These are phyloP conservation scores for Raffaelea ambrosiae DNA, from an alignment of 2,329 filamentous ascomycete species.

Conservation along the genomic window DNA sequence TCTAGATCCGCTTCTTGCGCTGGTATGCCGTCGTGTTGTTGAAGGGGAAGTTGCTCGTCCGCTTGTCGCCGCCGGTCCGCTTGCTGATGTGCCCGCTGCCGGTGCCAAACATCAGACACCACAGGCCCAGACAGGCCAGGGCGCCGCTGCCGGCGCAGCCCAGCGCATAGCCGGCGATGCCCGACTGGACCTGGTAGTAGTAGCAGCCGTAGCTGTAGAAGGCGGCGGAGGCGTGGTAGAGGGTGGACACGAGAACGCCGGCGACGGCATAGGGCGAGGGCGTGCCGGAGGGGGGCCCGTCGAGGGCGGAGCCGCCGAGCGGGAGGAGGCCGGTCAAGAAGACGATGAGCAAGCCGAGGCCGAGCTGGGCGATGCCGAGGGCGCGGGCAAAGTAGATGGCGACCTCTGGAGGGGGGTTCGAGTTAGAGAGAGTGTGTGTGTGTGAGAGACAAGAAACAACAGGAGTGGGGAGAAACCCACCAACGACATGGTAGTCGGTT, in stretches of 20 bases:
- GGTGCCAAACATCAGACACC: conserved; percentile 41
- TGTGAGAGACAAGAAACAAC: background rate
- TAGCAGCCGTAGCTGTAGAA: conserved; percentile 64
- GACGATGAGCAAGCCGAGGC: conserved; percentile 55
- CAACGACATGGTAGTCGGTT: conserved; percentile 18
- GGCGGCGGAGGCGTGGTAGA: conserved; percentile 55
- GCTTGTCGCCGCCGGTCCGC: conserved; percentile 31
- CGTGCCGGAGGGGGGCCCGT: conserved; percentile 38
- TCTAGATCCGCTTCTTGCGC: conserved; percentile 14
- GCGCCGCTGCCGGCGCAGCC: conserved; percentile 45
- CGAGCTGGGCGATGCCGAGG: conserved; percentile 58
- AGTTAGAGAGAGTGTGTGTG: background rate
- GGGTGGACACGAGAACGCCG: conserved; percentile 54
- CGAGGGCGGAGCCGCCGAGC: conserved; percentile 38
- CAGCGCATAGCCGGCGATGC: conserved; percentile 51
- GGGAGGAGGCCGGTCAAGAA: conserved; percentile 65
- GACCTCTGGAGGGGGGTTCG: conserved; percentile 33
- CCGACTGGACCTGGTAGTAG: conserved; percentile 44
- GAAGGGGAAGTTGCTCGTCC: conserved; percentile 31
- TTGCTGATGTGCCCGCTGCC: conserved; percentile 25
- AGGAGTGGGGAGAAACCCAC: conserved; percentile 15
- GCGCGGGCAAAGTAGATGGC: conserved; percentile 68
- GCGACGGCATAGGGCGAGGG: conserved; percentile 57
- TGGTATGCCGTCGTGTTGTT: conserved; percentile 24
- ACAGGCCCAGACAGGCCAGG: conserved; percentile 55